These are phyloP conservation scores for Pseudogymnoascus sp. DNA, from an alignment of 2,329 filamentous ascomycete genomes.

Conservation along the genomic window DNA sequence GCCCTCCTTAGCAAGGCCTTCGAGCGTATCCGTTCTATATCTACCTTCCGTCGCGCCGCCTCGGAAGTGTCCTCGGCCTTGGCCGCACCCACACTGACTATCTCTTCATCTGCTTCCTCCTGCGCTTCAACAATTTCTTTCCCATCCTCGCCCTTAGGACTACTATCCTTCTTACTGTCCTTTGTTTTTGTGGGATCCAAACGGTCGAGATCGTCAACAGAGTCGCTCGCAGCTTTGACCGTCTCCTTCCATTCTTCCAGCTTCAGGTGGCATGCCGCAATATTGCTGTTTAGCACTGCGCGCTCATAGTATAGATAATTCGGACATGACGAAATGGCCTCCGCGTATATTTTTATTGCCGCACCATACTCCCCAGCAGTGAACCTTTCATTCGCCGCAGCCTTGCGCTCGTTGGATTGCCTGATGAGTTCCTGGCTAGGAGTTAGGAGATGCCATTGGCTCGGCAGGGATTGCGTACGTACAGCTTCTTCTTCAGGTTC, in stretches of 20 bases:
- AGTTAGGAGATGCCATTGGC: neutral
- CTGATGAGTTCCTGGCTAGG: conserved; percentile 50
- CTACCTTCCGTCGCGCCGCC: conserved; percentile 38
- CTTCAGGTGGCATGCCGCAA: conserved; percentile 81
- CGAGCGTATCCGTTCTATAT: conserved; percentile 66
- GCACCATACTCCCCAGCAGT: conserved; percentile 59
- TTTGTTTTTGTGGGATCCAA: conserved; percentile 33
- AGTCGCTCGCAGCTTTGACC: conserved; percentile 61
- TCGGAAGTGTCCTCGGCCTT: conserved; percentile 33
- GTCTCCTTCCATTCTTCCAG: conserved; percentile 78
- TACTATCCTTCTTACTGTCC: conserved; percentile 24
- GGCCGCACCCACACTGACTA: conserved; percentile 49
- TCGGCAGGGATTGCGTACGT: neutral
- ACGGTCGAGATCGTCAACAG: conserved; percentile 63
- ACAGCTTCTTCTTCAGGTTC: conserved; percentile 37
- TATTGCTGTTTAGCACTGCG: conserved; percentile 79
- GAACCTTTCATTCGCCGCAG: conserved; percentile 74
- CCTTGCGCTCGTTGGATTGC: conserved; percentile 65
- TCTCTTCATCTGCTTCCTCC: conserved; percentile 45
- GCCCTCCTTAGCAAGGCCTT: conserved; percentile 61
- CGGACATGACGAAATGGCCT: conserved; percentile 69
- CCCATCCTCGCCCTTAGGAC: conserved; percentile 21
- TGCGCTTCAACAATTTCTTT: conserved; percentile 28
- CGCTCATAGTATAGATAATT: conserved; percentile 81
- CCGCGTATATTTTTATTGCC: conserved; percentile 75